Conservation (phyloP, 2,329 filamentous ascomycete genomes). For the Cadophora gregata region DNA sequence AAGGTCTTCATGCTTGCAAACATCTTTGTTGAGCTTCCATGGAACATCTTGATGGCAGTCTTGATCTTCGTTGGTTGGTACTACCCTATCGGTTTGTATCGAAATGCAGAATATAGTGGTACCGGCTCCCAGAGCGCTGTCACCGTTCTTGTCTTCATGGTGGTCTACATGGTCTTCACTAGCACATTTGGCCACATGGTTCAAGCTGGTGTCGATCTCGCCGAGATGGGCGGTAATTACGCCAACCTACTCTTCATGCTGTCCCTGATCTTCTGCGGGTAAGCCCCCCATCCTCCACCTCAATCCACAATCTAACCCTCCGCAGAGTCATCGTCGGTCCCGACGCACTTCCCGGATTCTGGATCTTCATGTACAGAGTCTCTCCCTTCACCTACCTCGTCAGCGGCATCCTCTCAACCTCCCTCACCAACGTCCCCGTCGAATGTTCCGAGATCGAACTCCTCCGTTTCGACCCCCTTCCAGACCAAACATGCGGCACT, state of each 20-base stretch:
- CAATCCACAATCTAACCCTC: background rate
- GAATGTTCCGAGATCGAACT: slow-evolving; percentile 57
- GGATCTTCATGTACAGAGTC: slow-evolving; percentile 83
- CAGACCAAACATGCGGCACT: slow-evolving; percentile 8
- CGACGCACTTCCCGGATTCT: slow-evolving; percentile 70
- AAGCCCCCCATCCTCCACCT: background rate
- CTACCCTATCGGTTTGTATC: slow-evolving; percentile 80
- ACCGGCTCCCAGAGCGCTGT: slow-evolving; percentile 71
- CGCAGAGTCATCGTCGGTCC: slow-evolving; percentile 69
- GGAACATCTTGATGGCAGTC: slow-evolving; percentile 75
- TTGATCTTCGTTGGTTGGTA: slow-evolving; percentile 84
- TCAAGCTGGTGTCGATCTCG: slow-evolving; percentile 77
- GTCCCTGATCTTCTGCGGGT: slow-evolving; percentile 70
- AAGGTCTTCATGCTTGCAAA: slow-evolving; percentile 70
- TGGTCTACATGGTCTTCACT: slow-evolving; percentile 78
- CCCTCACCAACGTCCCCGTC: slow-evolving; percentile 70
- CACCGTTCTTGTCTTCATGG: slow-evolving; percentile 79
- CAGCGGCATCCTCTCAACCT: slow-evolving; percentile 71
- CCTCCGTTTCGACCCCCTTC: slow-evolving; percentile 20
- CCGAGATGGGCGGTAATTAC: slow-evolving; percentile 78
- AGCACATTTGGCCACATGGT: slow-evolving; percentile 83
- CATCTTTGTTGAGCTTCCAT: slow-evolving; percentile 84
- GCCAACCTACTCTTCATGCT: slow-evolving; percentile 78
- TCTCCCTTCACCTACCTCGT: slow-evolving; percentile 85
- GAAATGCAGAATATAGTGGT: slow-evolving; percentile 67